Evolutionary conservation across 257 asterid species (phyloP).

Genomic region (Petunia axillaris): DNA sequence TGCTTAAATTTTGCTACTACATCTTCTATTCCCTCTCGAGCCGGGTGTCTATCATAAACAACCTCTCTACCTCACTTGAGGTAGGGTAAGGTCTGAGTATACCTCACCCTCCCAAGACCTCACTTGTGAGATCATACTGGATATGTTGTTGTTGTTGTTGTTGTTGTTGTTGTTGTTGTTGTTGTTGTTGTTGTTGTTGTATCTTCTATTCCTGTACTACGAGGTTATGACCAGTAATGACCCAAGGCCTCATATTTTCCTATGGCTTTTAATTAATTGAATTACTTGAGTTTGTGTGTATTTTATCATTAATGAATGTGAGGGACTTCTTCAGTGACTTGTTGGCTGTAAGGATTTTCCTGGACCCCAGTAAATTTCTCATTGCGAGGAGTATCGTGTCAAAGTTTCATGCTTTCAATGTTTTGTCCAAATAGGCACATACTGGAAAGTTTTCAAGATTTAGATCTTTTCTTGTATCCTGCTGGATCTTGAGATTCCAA

Average conservation of each 20-base stretch:
- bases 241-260: background rate
- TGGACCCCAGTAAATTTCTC: background rate
- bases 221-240: background rate
- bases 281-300: background rate
- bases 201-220: background rate
- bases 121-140: no score
- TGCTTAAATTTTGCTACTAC: background rate
- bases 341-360: background rate
- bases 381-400: background rate
- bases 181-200: no score
- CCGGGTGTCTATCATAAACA: no score
- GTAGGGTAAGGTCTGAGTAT: no score
- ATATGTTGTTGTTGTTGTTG: no score
- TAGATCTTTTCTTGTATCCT: background rate
- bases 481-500: background rate
- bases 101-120: no score
- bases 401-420: background rate
- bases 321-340: slow-evolving; percentile 17
- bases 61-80: no score
- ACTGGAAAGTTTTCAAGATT: background rate
- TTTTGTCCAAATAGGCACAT: background rate
- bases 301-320: background rate
- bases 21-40: background rate
- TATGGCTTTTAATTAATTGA: slow-evolving; percentile 1
- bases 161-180: no score